Base-by-base conservation (phyloP, 331 rosid species). In the Dryas integrifolia region DNA sequence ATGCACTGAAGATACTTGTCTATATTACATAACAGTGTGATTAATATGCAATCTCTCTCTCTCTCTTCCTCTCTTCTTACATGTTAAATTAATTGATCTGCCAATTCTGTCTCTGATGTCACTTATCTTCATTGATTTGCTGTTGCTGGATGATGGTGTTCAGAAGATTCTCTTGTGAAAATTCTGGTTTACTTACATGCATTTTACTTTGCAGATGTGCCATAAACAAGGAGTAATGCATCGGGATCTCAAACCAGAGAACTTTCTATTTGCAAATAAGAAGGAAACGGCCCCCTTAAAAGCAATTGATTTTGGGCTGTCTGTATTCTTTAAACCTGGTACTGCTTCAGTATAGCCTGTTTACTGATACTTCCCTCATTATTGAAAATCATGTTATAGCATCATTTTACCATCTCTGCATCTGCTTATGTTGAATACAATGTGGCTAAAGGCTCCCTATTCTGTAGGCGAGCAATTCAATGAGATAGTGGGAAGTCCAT, bases 401-500 rank as follows among this genome's bases (percentile, higher is more conserved):
- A 35, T 35, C 40, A n/a, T 61, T 45, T 5, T 8, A 8, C 30
- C 18, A 10, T 58, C 45, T 77, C 14, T 61, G 40, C 0, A 2
- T 46, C 9, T 69, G 18, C 3, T 14, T 40, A 62, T 48, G 68
- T 67, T 51, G 26, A 9, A 7, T 11, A 14, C 43, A 24, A 12
- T 79, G 15, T 40, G 15, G 13, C 49, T 75, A 52, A 80, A 44
- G 70, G 71, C 58, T 68, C 9, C 44, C 13, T 62, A 13, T 72
- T 67, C 40, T 70, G 30, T 74, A 87, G 92, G 89, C n/a, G 83
- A 87, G 71, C 63, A 56, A 65, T 87, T 85, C 71, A 85, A 80
- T 7, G 92, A 87, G 82, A 82, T 87, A 24, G 92, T 87, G n/a
- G 92, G 92, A 67, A 87, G 92, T 77, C 87, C 87, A 2, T 87